Evolutionary conservation across 2,329 filamentous ascomycete genomes (phyloP), one percentile per base, ranked within the genome.

Genomic region (Neopestalotiopsis sp.): DNA sequence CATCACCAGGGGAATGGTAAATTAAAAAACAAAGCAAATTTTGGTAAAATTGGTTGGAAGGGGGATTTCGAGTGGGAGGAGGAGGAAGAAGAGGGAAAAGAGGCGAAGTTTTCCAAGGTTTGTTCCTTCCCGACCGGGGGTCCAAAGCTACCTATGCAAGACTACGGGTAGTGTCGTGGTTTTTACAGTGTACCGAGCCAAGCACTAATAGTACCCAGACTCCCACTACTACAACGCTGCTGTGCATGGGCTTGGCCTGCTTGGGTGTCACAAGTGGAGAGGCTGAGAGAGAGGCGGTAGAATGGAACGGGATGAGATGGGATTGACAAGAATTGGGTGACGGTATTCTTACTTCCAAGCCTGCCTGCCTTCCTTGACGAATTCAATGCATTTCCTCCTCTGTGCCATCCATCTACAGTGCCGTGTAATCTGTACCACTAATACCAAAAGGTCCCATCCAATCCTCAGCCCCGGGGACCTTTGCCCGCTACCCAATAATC

Each of bases 61-160:
- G 20, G 45, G 17, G 45, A n/a, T n/a, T n/a, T 53, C 17, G 20
- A 20, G n/a, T 49, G 42, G 42, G 42, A 49, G n/a, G 13, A 49
- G 42, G 45, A 53, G 45, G 45, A 53, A 53, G 45, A 17, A 20
- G 45, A 53, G n/a, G 20, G 45, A n/a, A 53, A 20, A 53, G 45
- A 53, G 45, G 45, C 45, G 45, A 53, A 53, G 45, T 53, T 53
- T 53, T 53, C 45, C 45, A 53, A 53, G 45, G 45, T 53, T 53
- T 53, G 17, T 53, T n/a, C 20, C 45, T 20, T 53, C 45, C 45
- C 45, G 45, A 20, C 17, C 17, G 17, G 17, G 24, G 45, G 45
- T 7, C 45, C 45, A 53, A 17, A 53, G 45, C 45, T 28, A 28
- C 34, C 34, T 53, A 28, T 28, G 45, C 45, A 53, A 53, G 45